Evolutionary conservation across 768 basidiomycete species (phyloP).

Genomic region (Mrakia hoshinonis): DNA sequence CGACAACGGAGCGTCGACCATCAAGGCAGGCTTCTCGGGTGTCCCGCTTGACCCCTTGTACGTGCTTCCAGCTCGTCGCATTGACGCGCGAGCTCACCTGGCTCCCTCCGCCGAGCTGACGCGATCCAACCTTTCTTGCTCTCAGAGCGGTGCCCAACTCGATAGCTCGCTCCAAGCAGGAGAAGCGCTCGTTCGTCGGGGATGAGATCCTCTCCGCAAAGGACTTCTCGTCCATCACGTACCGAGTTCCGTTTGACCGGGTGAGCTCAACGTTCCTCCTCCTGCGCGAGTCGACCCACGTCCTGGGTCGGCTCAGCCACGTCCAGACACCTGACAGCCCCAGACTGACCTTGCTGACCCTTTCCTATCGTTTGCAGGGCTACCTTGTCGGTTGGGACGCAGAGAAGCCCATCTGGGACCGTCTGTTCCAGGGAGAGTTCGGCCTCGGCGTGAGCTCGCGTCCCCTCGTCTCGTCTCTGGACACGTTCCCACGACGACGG

Average conservation of each 20-base stretch:
- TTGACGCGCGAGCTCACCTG: conserved; percentile 34
- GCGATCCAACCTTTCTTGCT: neutral
- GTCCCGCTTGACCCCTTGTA: conserved; percentile 15
- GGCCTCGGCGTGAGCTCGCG: conserved; percentile 5
- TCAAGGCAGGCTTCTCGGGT: conserved; percentile 61
- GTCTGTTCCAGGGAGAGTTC: conserved; percentile 49
- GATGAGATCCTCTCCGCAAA: conserved; percentile 67
- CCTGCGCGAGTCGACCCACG: conserved; percentile 33
- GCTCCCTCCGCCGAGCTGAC: neutral
- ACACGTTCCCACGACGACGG: neutral
- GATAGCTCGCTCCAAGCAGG: conserved; percentile 72
- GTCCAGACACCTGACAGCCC: neutral
- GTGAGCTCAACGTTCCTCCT: conserved; percentile 43
- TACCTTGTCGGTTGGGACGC: conserved; percentile 92
- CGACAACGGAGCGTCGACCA: conserved; percentile 77
- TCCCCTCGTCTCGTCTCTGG: conserved; percentile 39
- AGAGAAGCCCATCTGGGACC: conserved; percentile 89
- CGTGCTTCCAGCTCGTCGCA: neutral
- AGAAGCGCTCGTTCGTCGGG: conserved; percentile 72
- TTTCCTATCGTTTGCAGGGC: conserved; percentile 50
- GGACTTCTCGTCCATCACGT: conserved; percentile 72
- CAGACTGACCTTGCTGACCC: neutral
- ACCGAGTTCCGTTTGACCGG: conserved; percentile 79
- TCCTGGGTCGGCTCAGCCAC: no score
- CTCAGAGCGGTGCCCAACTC: conserved; percentile 70